Evolutionary conservation across 2,329 filamentous ascomycete species (phyloP), one percentile per base, ranked within the genome.

Genomic region (Colletotrichum kahawae): DNA sequence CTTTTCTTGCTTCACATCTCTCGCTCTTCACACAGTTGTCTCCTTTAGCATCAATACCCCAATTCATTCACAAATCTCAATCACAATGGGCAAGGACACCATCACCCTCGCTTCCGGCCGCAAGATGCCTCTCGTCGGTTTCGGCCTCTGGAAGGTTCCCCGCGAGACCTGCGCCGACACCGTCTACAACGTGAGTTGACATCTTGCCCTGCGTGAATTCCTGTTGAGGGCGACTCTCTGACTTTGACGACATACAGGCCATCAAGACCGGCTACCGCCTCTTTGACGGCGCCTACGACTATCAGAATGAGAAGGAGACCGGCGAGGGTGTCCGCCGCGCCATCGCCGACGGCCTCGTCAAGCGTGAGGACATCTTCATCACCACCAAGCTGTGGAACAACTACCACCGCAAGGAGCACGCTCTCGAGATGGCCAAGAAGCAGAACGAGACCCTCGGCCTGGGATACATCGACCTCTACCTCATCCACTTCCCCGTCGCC

Each of bases 381-480:
- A 94, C 95, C 71, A 95, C 93, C 80, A 97, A 98, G 89, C 90
- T 96, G 54, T 97, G 95, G 94, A 93, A 92, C 81, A 95, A 94
- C 67, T 96, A 94, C 86, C 93, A 94, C 80, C 87, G 89, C 77
- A 89, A 88, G 1, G 88, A 92, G 79, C 90, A 92, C 79, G 93
- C 94, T 18, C 85, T 90, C 74, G 84, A 88, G 77, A 92, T 92
- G 76, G 88, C 92, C 63, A 87, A 89, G 77, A 87, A 90, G 54
- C 92, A 92, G 56, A 85, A 94, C 67, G 88, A 92, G 80, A 88
- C 92, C 79, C 88, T 94, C 79, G 89, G 88, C 14, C 85, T 92
- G 51, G 92, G 92, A 74, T 94, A 94, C 81, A 86, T 95, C 72
- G 93, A 95, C 81, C 86, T 95, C 13, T 94, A 90, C 82, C 87